Evolutionary conservation across 2,329 filamentous ascomycete genomes (phyloP).

Genomic region (Fusarium continuum): DNA sequence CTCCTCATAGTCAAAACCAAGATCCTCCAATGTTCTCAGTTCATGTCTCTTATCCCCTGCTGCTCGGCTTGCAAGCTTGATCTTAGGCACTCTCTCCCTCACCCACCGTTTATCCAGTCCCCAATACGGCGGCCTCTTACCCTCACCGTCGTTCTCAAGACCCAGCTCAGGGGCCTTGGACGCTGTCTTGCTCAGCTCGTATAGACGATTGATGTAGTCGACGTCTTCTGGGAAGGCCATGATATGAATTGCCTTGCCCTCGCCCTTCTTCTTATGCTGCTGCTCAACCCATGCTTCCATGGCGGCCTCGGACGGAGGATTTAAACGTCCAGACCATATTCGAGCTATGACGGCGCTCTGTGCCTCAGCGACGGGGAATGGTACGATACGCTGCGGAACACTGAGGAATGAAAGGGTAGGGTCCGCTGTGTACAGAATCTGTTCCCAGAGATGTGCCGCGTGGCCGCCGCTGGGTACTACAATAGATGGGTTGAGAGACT

Average conservation of each 20-base stretch:
- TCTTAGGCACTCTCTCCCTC: slow-evolving; percentile 52
- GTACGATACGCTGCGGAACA: slow-evolving; percentile 74
- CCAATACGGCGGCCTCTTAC: slow-evolving; percentile 53
- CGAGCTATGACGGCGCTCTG: slow-evolving; percentile 74
- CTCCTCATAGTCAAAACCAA: slow-evolving; percentile 51
- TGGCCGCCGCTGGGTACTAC: slow-evolving; percentile 69
- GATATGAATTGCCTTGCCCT: slow-evolving; percentile 52
- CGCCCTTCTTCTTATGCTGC: slow-evolving; percentile 61
- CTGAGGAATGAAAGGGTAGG: slow-evolving; percentile 74
- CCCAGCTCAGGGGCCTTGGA: slow-evolving; percentile 38
- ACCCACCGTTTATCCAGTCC: slow-evolving; percentile 52
- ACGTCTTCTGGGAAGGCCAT: slow-evolving; percentile 62
- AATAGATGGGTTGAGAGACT: slow-evolving; percentile 55
- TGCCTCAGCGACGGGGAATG: slow-evolving; percentile 75
- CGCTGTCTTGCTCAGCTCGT: slow-evolving; percentile 58
- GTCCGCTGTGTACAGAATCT: slow-evolving; percentile 71
- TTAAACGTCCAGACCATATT: slow-evolving; percentile 70
- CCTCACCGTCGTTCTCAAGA: slow-evolving; percentile 50
- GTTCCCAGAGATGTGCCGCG: slow-evolving; percentile 75
- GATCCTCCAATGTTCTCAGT: slow-evolving; percentile 48
- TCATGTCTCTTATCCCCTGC: slow-evolving; percentile 49
- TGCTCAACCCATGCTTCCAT: slow-evolving; percentile 71
- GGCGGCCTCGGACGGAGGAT: slow-evolving; percentile 60
- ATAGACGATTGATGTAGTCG: slow-evolving; percentile 67
- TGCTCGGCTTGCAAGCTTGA: slow-evolving; percentile 52